Evolutionary conservation across 1,284 basidiomycete genomes (phyloP).

Genomic region (Ceratobasidium sp.): DNA sequence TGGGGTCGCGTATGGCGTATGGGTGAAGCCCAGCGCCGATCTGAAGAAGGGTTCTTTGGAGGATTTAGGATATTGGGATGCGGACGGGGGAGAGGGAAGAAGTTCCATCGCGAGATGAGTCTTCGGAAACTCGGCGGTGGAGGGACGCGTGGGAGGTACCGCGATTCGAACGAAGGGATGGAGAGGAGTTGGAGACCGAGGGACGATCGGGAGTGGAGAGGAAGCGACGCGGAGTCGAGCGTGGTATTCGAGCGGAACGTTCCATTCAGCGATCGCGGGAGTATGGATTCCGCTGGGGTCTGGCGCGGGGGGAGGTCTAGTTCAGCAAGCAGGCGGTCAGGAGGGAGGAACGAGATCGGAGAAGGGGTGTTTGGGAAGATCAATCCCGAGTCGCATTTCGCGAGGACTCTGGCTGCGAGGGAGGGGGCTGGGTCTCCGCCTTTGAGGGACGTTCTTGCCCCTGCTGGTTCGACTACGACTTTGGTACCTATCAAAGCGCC

Average conservation of each 20-base stretch:
- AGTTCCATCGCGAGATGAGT: conserved; percentile 44
- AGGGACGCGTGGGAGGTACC: neutral
- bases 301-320: neutral
- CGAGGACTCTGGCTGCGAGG: conserved; percentile 19
- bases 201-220: neutral
- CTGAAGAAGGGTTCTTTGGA: conserved; percentile 30
- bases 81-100: neutral
- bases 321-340: neutral
- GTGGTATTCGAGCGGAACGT: conserved; percentile 22
- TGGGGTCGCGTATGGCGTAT: conserved; percentile 38
- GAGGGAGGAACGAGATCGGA: neutral
- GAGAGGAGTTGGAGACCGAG: neutral
- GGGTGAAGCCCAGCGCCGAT: conserved; percentile 21
- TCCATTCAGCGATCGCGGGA: conserved; percentile 29
- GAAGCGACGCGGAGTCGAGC: conserved; percentile 31
- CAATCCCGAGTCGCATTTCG: conserved; percentile 44
- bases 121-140: conserved; percentile 13
- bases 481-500: neutral
- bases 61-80: conserved; percentile 7
- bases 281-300: conserved; percentile 1
- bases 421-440: neutral
- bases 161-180: neutral
- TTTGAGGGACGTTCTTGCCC: neutral
- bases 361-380: conserved; percentile 19
- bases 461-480: neutral